Evolutionary conservation across 306 rosid genomes (phyloP), one percentile per base, ranked within the genome.

Genomic region (Pterocarpus santalinus): DNA sequence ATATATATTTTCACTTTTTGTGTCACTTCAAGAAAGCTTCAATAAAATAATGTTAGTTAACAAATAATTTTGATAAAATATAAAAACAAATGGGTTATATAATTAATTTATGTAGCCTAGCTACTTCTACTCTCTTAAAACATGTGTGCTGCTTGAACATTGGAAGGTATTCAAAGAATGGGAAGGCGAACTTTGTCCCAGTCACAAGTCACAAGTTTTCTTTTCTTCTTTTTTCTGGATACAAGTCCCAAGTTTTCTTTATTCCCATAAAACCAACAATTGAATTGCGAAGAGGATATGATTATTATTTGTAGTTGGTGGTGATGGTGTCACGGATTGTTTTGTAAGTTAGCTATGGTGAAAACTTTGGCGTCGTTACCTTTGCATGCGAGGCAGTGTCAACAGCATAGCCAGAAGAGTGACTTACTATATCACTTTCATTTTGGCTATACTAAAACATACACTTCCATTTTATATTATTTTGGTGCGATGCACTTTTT

Each of bases 251-350:
- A 9, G 4, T 10, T 47, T 47, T 47, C 53, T 47, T 11, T 47
- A 47, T 47, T 47, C 15, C 4, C 53, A 47, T 47, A 47, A 47
- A 47, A 47, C 15, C 2, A 47, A 22, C 28, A 22, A 22, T 22
- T 22, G 28, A 22, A 9, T 47, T 9, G 12, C 10, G 53, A 47
- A 47, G 15, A 47, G 10, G 10, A 47, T 9, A 47, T 47, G 4
- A n/a, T 55, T n/a, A n/a, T 55, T 15, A 55, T 35, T 56, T 73
- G 57, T 43, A 30, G 79, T 74, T 30, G 69, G 69, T 58, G 79
- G 57, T 14, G 79, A 58, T 60, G 68, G 79, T 28, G 32, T 52
- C 34, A 49, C 34, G 64, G 62, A 49, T 8, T 70, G 75, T 70
- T 51, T 70, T 43, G 38, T 52, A 51, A 52, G 65, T 56, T 38